Evolutionary conservation across 208 protist genomes (phyloP).

Genomic region (Leishmania turanica): DNA sequence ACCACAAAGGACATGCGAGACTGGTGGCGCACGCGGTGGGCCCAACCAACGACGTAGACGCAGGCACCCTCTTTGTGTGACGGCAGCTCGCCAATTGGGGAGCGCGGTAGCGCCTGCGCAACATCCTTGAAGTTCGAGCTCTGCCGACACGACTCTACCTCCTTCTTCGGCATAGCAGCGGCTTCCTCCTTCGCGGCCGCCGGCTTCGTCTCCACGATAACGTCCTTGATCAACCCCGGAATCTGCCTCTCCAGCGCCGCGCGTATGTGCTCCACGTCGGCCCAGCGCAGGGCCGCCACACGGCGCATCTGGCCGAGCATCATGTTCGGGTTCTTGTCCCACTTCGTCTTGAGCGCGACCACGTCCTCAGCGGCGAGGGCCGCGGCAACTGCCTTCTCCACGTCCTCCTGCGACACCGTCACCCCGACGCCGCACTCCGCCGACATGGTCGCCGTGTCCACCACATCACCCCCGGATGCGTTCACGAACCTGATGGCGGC

Average conservation of each 20-base stretch:
- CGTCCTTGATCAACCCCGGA: slow-evolving; percentile 60
- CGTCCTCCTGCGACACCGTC: slow-evolving; percentile 54
- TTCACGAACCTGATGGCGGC: slow-evolving; percentile 83
- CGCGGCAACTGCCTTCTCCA: slow-evolving; percentile 43
- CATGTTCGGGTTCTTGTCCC: slow-evolving; percentile 86
- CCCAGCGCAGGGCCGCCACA: slow-evolving; percentile 73
- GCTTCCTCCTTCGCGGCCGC: slow-evolving; percentile 11
- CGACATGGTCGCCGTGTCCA: slow-evolving; percentile 58
- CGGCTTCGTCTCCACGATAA: slow-evolving; percentile 32
- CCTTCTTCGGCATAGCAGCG: slow-evolving; percentile 33
- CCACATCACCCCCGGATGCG: slow-evolving; percentile 36
- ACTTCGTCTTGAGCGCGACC: slow-evolving; percentile 57
- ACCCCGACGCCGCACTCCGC: slow-evolving; percentile 83
- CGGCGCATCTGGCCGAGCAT: slow-evolving; percentile 85
- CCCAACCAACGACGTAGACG: slow-evolving; percentile 95
- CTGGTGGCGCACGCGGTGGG: slow-evolving; percentile 94
- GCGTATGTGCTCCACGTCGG: slow-evolving; percentile 69
- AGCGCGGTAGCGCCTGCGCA: slow-evolving; percentile 43
- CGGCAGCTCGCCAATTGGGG: slow-evolving; percentile 55
- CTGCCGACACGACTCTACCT: slow-evolving; percentile 50
- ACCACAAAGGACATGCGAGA: slow-evolving; percentile 96
- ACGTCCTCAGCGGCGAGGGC: slow-evolving; percentile 63
- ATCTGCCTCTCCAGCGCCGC: slow-evolving; percentile 64
- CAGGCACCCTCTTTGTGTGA: slow-evolving; percentile 46
- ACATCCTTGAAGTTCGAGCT: slow-evolving; percentile 59